Evolutionary conservation across 2,329 filamentous ascomycete species (phyloP).

Genomic region (Diaporthe citri): DNA sequence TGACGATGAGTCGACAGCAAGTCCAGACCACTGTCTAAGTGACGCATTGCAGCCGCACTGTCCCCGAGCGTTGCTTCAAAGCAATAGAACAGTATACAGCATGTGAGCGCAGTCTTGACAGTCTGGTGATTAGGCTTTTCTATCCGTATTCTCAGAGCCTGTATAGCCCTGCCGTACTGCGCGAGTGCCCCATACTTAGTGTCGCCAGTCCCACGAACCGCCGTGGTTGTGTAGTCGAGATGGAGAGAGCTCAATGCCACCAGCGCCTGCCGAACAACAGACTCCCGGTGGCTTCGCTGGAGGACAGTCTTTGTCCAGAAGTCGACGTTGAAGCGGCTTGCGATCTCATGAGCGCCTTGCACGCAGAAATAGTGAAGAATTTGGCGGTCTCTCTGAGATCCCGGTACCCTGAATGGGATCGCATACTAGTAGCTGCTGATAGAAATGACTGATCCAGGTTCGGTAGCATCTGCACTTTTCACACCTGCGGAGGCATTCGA

Average conservation of each 20-base stretch:
- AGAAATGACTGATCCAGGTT: neutral
- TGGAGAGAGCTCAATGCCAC: neutral
- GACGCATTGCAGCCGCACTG: neutral
- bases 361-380: neutral
- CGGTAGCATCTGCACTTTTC: neutral
- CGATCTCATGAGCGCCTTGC: neutral
- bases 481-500: neutral
- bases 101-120: neutral
- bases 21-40: neutral
- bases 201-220: neutral
- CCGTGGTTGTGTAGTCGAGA: neutral
- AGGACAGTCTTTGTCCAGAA: neutral
- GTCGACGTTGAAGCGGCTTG: slow-evolving; percentile 9
- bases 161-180: neutral
- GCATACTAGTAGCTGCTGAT: slow-evolving; percentile 5
- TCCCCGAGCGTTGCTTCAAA: neutral
- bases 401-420: neutral
- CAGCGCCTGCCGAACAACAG: neutral
- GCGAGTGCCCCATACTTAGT: neutral
- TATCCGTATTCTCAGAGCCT: neutral
- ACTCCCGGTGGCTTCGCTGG: slow-evolving; percentile 1
- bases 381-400: neutral
- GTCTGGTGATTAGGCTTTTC: neutral
- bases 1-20: neutral
- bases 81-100: neutral